phyloP scores from a whole-genome alignment of 208 protist genomes.

The Leishmania turanica region DNA sequence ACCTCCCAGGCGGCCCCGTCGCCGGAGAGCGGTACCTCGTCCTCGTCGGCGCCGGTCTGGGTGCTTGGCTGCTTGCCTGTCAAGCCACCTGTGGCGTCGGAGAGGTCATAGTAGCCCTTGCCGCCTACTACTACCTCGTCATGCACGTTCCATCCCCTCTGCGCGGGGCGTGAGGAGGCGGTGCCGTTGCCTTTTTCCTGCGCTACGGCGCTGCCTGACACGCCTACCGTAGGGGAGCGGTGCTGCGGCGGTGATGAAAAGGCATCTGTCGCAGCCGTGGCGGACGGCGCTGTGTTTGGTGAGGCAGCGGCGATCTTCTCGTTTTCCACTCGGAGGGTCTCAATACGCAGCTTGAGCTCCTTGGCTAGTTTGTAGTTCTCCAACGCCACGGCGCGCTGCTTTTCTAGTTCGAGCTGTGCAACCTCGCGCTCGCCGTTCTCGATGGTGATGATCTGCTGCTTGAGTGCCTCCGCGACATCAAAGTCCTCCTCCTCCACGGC shows the following conservation, averaged over 20 bases:
- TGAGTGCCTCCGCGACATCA: slow-evolving; percentile 77
- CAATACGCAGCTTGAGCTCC: slow-evolving; percentile 78
- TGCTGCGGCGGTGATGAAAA: neutral
- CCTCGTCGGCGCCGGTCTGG: neutral
- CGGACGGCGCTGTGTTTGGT: neutral
- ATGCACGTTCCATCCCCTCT: slow-evolving; percentile 20
- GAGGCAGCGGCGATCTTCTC: slow-evolving; percentile 6
- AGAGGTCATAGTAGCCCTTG: slow-evolving; percentile 66
- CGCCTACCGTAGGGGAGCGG: neutral
- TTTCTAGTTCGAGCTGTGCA: slow-evolving; percentile 63
- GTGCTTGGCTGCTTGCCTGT: neutral
- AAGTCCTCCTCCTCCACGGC: slow-evolving; percentile 90
- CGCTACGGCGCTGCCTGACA: neutral
- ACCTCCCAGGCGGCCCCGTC: slow-evolving; percentile 73
- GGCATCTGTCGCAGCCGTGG: neutral
- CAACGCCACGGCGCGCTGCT: slow-evolving; percentile 58
- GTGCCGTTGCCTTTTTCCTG: neutral
- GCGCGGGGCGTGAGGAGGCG: neutral
- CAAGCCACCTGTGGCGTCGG: slow-evolving; percentile 30
- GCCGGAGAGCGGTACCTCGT: slow-evolving; percentile 39
- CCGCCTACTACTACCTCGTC: slow-evolving; percentile 73
- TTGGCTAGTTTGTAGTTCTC: slow-evolving; percentile 88
- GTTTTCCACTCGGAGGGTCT: slow-evolving; percentile 34
- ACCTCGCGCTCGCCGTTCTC: slow-evolving; percentile 51
- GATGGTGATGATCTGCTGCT: slow-evolving; percentile 57